Base-by-base conservation (phyloP, 1,284 basidiomycete genomes). In the Rhodotorula sp. region DNA sequence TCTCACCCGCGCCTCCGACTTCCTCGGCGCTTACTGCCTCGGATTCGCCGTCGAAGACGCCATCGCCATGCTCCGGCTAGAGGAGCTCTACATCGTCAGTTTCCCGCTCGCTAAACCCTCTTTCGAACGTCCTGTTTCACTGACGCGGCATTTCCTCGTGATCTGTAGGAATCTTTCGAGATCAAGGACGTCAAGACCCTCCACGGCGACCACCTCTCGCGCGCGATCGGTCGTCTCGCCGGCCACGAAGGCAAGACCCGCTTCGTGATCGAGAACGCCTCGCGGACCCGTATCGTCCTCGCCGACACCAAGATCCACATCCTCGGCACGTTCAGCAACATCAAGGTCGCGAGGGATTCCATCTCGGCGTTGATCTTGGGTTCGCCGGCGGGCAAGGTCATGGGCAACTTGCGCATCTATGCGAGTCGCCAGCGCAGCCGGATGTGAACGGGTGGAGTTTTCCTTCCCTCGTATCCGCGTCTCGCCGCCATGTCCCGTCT, bases 141-240 rank as follows among this genome's bases (percentile, higher is more conserved):
- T 29, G 29, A 10, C 48, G 4, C 8, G 12, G 2, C 31, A 5
- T 23, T n/a, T 6, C 20, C 5, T 3, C 21, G 10, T 7, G 12
- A 3, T 3, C 7, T 23, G 10, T 57, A 68, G 67, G 74, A 75
- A 63, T 75, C 74, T 1, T 74, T 74, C 61, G 77, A 99, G 83
- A 95, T 99, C 83, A 99, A 98, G 82, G 96, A 99, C 79, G 94
- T 99, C 70, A 99, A 99, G 84, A 97, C 93, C 0, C 85, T 99
- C 5, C 94, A 97, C 75, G 96, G 96, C 3, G 97, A 99, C 80
- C 97, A 99, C 81, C 85, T 99, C 18, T 91, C 92, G 23, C 90
- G 96, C 76, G 96, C 96, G 18, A 98, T 99, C 71, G 96, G 94
- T 78, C 93, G 96, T 77, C 97, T 99, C 80, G 96, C 96, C 14